Evolutionary conservation across 176 grass and related monocot species (phyloP).

Genomic region (Oryza brachyantha): DNA sequence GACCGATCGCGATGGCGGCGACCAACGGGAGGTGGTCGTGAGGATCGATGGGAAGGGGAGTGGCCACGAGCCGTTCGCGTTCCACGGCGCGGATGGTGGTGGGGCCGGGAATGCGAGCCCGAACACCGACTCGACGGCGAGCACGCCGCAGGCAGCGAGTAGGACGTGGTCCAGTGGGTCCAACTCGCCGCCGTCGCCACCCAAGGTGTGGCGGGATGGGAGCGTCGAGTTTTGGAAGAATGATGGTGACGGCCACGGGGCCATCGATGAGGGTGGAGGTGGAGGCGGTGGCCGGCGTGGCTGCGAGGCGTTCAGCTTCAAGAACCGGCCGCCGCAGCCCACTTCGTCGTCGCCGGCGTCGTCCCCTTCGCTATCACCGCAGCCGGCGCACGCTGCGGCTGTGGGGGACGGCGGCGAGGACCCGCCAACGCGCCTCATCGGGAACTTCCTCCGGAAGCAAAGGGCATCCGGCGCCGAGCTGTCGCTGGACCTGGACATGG

Average conservation of each 20-base stretch:
- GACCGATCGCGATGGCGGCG: not conserved
- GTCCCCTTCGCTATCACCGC: conserved; percentile 31
- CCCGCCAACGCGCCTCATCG: conserved; percentile 79
- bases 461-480: conserved; percentile 49
- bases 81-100: not conserved
- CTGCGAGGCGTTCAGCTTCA: conserved; percentile 58
- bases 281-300: not conserved
- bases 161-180: not conserved
- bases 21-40: conserved; percentile 49
- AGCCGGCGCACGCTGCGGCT: not conserved
- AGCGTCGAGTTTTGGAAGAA: conserved; percentile 51
- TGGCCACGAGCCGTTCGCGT: conserved; percentile 27
- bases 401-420: conserved; percentile 40
- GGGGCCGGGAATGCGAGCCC: conserved; percentile 34
- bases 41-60: conserved; percentile 63
- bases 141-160: not conserved
- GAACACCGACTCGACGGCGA: not conserved
- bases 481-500: conserved; percentile 66
- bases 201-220: conserved; percentile 60
- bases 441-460: conserved; percentile 72
- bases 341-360: not conserved
- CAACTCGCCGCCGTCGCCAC: conserved; percentile 26
- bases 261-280: not conserved
- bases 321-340: conserved; percentile 26
- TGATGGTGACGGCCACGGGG: not conserved